A percentile compares a stretch with the other conserved stretches of the same genome.
These are phyloP conservation scores for Inga oerstediana DNA, from an alignment of 306 rosid genomes.

Conservation along the genomic window DNA sequence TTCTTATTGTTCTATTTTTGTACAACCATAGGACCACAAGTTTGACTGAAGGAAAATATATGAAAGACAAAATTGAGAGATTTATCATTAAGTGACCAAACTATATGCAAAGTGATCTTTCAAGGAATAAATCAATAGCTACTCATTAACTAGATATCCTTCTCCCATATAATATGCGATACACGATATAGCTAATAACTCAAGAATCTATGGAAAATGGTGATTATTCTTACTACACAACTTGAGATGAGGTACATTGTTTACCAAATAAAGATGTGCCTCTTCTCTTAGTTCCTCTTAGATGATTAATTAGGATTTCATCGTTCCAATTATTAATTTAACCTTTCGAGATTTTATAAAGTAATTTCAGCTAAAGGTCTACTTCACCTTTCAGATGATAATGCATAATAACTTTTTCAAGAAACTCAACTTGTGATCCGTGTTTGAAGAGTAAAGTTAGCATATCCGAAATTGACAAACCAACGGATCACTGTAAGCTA, in stretches of 20 bases:
- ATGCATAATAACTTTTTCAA: neutral
- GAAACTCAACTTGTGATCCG: neutral
- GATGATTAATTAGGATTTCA: neutral
- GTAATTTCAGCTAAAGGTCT: slow-evolving; percentile 14
- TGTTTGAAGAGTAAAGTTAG: neutral
- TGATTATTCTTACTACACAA: no score
- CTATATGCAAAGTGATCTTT: no score
- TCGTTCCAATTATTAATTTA: neutral
- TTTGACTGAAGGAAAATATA: no score
- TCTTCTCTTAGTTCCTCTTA: neutral
- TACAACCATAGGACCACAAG: no score
- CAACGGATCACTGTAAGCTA: neutral
- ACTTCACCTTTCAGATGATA: neutral
- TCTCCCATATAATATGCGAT: neutral
- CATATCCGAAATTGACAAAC: neutral
- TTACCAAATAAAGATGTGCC: neutral
- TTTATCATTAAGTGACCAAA: no score
- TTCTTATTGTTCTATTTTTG: no score
- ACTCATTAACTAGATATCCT: neutral
- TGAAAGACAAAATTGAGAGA: no score
- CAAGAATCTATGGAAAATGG: neutral
- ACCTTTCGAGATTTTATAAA: neutral
- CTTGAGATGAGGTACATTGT: neutral
- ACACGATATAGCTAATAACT: neutral
- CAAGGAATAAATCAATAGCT: neutral